Conservation (phyloP, 371 early-diverging fungal species). For the Rhizopus sp. region DNA sequence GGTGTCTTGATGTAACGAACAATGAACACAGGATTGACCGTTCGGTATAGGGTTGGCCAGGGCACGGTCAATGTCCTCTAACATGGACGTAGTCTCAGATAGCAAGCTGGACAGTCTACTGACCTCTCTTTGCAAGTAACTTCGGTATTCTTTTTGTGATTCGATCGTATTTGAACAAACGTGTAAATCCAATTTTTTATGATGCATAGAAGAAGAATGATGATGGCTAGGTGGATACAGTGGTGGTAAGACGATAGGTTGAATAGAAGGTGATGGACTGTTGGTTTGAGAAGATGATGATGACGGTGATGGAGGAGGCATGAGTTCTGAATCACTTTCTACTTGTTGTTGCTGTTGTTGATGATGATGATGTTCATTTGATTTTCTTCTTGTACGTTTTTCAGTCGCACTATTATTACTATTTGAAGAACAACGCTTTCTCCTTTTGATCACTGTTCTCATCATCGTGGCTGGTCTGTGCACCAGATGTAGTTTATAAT, state of each 20-base stretch:
- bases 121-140: constrained; percentile 59
- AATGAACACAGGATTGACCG: constrained; percentile 17
- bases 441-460: constrained; percentile 57
- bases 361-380: constrained; percentile 1
- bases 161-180: constrained; percentile 37
- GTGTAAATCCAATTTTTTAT: constrained; percentile 13
- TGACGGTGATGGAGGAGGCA: neutral
- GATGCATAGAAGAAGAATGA: constrained; percentile 2
- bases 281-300: neutral
- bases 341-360: constrained; percentile 3
- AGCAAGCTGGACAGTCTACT: constrained; percentile 52
- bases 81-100: constrained; percentile 51
- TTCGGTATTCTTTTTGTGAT: constrained; percentile 52
- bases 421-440: constrained; percentile 37
- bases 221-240: constrained; percentile 9
- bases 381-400: constrained; percentile 2
- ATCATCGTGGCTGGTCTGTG: constrained; percentile 62
- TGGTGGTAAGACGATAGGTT: constrained; percentile 23
- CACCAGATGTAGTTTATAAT: constrained; percentile 70
- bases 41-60: constrained; percentile 23
- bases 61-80: constrained; percentile 55
- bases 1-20: constrained; percentile 4
- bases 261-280: constrained; percentile 8
- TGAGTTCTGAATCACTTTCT: neutral
- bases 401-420: constrained; percentile 1